Conservation (phyloP, 2,329 filamentous ascomycete genomes). For the Juglanconis sp. region DNA sequence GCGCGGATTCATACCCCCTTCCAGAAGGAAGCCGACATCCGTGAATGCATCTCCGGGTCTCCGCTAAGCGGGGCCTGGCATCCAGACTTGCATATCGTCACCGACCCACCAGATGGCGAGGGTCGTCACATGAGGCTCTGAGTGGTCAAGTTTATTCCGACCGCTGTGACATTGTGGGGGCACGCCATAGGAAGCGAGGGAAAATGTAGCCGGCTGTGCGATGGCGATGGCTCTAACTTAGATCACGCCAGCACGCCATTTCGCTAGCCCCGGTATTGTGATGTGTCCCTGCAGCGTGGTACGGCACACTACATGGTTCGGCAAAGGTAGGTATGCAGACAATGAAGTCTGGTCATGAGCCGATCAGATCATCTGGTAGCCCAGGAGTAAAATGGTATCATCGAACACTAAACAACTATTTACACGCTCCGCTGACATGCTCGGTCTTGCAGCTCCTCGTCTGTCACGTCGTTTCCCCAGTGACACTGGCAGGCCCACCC, state of each 20-base stretch:
- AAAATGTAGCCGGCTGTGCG: background rate
- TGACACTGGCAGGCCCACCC: background rate
- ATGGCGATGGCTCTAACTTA: background rate
- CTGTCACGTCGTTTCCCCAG: conserved; percentile 6
- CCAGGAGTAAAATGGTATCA: background rate
- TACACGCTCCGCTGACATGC: background rate
- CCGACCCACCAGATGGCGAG: conserved; percentile 14
- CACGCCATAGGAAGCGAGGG: background rate
- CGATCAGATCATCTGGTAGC: too few species aligned
- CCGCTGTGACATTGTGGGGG: background rate
- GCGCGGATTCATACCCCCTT: background rate
- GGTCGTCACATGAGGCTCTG: background rate
- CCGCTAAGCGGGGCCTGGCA: background rate
- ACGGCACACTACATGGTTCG: too few species aligned
- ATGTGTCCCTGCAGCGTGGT: background rate
- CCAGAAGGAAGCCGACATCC: conserved; percentile 9
- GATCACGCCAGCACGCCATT: background rate
- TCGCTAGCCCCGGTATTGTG: background rate
- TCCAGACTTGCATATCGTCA: conserved; percentile 12
- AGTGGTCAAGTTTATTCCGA: background rate
- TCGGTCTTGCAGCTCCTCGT: background rate
- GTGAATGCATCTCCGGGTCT: background rate
- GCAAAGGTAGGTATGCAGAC: too few species aligned
- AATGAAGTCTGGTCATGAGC: too few species aligned
- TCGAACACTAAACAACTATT: background rate